Evolutionary conservation across 2,329 filamentous ascomycete species (phyloP), one percentile per base, ranked within the genome.

Genomic region (Aspergillus hiratsukae): DNA sequence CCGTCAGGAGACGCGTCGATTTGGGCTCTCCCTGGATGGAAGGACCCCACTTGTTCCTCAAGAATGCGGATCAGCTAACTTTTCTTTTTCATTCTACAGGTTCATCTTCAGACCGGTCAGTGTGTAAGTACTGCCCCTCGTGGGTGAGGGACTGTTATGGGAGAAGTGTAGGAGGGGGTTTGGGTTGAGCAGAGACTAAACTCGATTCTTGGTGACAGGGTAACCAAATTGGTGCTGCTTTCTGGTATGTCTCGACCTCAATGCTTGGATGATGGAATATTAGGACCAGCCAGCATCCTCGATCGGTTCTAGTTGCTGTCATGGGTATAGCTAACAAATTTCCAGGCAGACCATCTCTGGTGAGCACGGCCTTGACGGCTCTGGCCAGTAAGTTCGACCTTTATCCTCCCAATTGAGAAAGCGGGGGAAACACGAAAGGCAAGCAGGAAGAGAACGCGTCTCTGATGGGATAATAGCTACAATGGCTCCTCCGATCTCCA

Each of bases 191-290:
- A 17, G 54, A 52, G 23, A 58, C 60, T 67, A 61, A 66, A 63
- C 57, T 49, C 55, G 58, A 54, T 66, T 59, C 66, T 70, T 65
- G 61, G 52, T 51, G 52, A 70, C 71, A 96, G 92, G 93, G 93
- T 86, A 97, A 97, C 89, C 93, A 97, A 90, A 96, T 97, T 71
- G 93, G 93, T 91, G 92, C 93, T 84, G 93, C 94, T 81, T 97
- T 97, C 86, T 97, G 93, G 88, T 89, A 79, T 69, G 85, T 81
- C 11, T 43, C 3, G 23, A 46, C 21, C 10, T 27, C 19, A 23
- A 14, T 11, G 11, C 11, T 21, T 10, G 9, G 23, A 46, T 23
- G 21, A 46, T 14, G 41, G 41, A 21, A 23, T 19, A 45, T 23
- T 10, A 9, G 21, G 28, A 11, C n/a, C 19, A 7, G 19, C 19